A percentile compares a stretch with the other conserved stretches of the same genome.
phyloP scores from a whole-genome alignment of 768 basidiomycete genomes.

The Lactarius trivialis region DNA sequence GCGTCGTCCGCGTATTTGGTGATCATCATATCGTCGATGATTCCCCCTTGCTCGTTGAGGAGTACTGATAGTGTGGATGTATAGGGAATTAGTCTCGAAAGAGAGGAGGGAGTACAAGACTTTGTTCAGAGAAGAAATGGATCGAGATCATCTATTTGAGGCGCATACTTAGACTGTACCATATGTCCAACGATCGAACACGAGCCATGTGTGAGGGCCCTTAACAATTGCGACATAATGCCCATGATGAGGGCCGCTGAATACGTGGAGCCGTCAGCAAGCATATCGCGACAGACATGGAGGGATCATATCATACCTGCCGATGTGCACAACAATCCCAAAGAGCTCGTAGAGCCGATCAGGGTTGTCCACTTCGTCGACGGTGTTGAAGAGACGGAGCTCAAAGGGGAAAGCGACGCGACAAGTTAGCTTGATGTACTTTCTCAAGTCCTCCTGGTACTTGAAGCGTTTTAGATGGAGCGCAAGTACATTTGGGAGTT shows the following conservation, averaged over 20 bases:
- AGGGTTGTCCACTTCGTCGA: constrained; percentile 86
- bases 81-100: constrained; percentile 60
- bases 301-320: constrained; percentile 68
- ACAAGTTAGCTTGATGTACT: constrained; percentile 92
- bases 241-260: constrained; percentile 94
- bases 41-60: constrained; percentile 84
- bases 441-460: constrained; percentile 86
- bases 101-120: constrained; percentile 66
- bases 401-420: constrained; percentile 96
- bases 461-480: constrained; percentile 98
- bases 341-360: constrained; percentile 93
- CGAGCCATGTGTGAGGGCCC: constrained; percentile 72
- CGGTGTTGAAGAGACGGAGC: constrained; percentile 92
- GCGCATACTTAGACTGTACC: constrained; percentile 82
- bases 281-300: not conserved
- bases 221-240: constrained; percentile 97
- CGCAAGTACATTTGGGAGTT: constrained; percentile 88
- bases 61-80: constrained; percentile 83
- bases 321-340: constrained; percentile 98
- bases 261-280: constrained; percentile 12
- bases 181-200: constrained; percentile 99
- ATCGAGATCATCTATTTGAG: not conserved
- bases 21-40: constrained; percentile 93
- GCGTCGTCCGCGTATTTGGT: constrained; percentile 74
- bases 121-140: not conserved